Percentiles rank a stretch among this genome's conserved stretches.
Conservation (phyloP, 1,284 basidiomycete genomes). For the Schizophyllum commune region DNA sequence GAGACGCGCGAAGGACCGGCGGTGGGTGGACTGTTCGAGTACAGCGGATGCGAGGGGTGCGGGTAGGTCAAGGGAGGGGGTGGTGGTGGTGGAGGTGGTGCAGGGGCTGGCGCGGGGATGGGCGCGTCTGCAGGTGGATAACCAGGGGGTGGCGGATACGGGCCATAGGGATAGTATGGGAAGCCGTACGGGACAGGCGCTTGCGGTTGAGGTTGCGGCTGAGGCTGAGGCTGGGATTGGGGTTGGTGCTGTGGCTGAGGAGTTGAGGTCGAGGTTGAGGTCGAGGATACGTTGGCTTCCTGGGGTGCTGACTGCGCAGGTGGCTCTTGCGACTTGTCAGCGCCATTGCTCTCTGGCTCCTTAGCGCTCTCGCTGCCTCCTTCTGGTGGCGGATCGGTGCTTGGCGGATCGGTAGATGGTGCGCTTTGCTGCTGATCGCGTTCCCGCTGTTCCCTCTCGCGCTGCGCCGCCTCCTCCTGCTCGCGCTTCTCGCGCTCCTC, state of each 20-base stretch:
- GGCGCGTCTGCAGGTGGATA: constrained; percentile 15
- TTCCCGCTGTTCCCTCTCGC: not conserved
- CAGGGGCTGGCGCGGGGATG: constrained; percentile 14
- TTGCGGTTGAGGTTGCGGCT: constrained; percentile 1
- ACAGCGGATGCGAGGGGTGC: constrained; percentile 15
- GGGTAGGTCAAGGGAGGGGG: constrained; percentile 17
- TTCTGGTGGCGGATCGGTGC: not conserved
- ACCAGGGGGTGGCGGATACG: constrained; percentile 2
- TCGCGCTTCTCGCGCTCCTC: not conserved
- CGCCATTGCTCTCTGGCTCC: not conserved
- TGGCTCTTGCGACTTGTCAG: too few relatives aligned
- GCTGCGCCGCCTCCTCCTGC: not conserved
- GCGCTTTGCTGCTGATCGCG: not conserved
- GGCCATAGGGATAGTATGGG: not conserved
- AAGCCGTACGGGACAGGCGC: constrained; percentile 7
- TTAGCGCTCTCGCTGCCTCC: not conserved
- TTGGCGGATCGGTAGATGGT: too few relatives aligned
- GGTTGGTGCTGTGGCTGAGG: not conserved
- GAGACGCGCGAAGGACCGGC: constrained; percentile 9
- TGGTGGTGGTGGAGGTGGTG: constrained; percentile 14
- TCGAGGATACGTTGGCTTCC: not conserved
- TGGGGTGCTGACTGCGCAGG: not conserved
- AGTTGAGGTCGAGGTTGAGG: not conserved
- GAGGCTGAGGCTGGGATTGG: not conserved
- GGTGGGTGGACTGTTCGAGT: constrained; percentile 19